Base-by-base conservation (phyloP, 2,329 filamentous ascomycete species). In the Juglanconis oblonga region DNA sequence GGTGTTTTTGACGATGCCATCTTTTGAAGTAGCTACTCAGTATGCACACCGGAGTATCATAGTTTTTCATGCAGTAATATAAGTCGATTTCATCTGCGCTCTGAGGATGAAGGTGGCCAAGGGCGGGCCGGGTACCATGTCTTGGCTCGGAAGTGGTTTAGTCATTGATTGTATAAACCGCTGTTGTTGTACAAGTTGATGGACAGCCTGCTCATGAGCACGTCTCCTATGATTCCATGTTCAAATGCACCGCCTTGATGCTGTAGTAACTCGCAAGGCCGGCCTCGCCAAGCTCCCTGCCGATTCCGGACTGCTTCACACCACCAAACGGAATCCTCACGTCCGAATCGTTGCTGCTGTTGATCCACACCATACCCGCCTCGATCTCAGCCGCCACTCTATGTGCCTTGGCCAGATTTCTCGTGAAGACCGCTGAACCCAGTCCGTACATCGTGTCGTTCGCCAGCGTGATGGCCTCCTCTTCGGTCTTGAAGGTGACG, bases 401-500 rank as follows among this genome's bases (percentile, higher is more conserved):
- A 65, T 79, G 76, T 31, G 75, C 76, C 65, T 72, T 71, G 52
- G 71, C 76, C 60, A 86, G 76, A 67, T 86, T 78, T 67, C 78
- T 73, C 1, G 84, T 86, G 64, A 87, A 87, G 3, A 88, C 71
- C 0, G 84, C 80, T 6, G 80, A 76, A 4, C 82, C 83, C 0
- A 87, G 74, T 5, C 84, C 84, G 65, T 87, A 86, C 0, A 75
- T 79, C 1, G 79, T 81, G 67, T 85, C 70, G 59, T 76, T 76
- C 9, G 70, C 70, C 60, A 74, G 63, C 50, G 66, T 65, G 31
- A 76, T 62, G 4, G 73, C 74, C 59, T 76, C 73, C 48, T 74
- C 74, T 64, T 75, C 73, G 7, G 68, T 70, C 61, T 68, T 65
- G 65, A 76, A 76, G 10, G 63, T 61, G 40, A 69, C 68, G 35